Percentiles rank a stretch among this genome's conserved stretches.
These are phyloP conservation scores for Citeromyces nyonsensis DNA, from an alignment of 805 yeast species.

Conservation along the genomic window DNA sequence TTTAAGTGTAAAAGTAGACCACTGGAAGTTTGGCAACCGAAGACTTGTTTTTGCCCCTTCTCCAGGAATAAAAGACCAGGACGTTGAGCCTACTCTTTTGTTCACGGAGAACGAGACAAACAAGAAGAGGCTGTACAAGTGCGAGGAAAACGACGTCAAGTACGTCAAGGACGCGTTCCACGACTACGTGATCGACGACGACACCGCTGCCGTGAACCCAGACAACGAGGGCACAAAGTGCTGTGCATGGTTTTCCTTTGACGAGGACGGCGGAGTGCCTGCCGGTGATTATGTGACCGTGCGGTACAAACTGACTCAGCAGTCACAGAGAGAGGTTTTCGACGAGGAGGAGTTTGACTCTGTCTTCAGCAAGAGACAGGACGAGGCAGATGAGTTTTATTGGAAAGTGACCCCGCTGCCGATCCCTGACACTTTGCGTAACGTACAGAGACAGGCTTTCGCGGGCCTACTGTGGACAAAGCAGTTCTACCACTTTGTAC, in stretches of 20 bases:
- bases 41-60: constrained; percentile 68
- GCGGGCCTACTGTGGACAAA: constrained; percentile 91
- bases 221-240: constrained; percentile 64
- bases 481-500: constrained; percentile 79
- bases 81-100: constrained; percentile 60
- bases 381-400: constrained; percentile 87
- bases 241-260: constrained; percentile 73
- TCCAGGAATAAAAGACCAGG: constrained; percentile 55
- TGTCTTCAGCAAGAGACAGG: constrained; percentile 52
- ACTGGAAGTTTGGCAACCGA: constrained; percentile 53
- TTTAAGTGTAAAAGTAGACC: constrained; percentile 41
- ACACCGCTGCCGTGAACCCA: constrained; percentile 53
- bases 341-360: constrained; percentile 67
- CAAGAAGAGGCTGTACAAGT: constrained; percentile 42
- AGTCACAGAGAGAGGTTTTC: constrained; percentile 21
- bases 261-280: constrained; percentile 63
- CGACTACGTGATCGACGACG: constrained; percentile 54
- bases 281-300: constrained; percentile 79
- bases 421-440: constrained; percentile 61
- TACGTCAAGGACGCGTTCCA: constrained; percentile 88
- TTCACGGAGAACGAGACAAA: constrained; percentile 90
- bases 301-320: constrained; percentile 43
- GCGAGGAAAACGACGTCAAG: constrained; percentile 35
- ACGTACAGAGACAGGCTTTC: constrained; percentile 84
- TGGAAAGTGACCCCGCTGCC: constrained; percentile 83